Conservation (phyloP, 192 early-diverging fungal genomes). For the Backusella mclennaniae region DNA sequence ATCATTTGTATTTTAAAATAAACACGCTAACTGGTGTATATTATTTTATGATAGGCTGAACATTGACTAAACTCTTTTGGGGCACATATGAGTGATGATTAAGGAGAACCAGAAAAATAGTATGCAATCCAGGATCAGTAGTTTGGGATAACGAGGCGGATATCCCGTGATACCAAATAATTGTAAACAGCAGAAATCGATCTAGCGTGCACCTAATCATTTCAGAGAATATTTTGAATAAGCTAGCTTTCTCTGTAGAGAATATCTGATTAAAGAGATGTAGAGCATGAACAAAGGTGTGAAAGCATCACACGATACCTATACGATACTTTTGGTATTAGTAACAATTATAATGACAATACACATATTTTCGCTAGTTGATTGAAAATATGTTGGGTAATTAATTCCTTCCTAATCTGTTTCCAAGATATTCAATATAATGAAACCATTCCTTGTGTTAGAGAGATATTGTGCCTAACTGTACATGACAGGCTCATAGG, state of each 20-base stretch:
- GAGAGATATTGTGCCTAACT: background rate
- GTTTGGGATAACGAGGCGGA: background rate
- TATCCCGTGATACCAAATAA: background rate
- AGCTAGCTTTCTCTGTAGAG: background rate
- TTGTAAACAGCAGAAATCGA: background rate
- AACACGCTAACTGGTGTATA: background rate
- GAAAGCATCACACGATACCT: background rate
- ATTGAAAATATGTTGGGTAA: background rate
- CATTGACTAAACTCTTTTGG: background rate
- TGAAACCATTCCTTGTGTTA: background rate
- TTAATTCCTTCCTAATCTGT: background rate
- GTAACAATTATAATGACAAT: no score
- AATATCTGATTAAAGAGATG: background rate
- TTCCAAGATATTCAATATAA: background rate
- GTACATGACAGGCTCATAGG: background rate
- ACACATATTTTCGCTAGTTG: background rate
- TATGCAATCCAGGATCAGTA: background rate
- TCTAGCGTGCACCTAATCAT: background rate
- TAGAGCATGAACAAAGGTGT: background rate
- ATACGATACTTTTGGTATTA: no score
- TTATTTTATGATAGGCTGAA: background rate
- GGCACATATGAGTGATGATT: background rate
- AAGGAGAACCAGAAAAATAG: background rate
- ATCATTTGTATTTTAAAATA: background rate
- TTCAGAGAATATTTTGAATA: background rate